Evolutionary conservation across 2,329 filamentous ascomycete species (phyloP), one percentile per base, ranked within the genome.

Genomic region (Chaetomium globosum): DNA sequence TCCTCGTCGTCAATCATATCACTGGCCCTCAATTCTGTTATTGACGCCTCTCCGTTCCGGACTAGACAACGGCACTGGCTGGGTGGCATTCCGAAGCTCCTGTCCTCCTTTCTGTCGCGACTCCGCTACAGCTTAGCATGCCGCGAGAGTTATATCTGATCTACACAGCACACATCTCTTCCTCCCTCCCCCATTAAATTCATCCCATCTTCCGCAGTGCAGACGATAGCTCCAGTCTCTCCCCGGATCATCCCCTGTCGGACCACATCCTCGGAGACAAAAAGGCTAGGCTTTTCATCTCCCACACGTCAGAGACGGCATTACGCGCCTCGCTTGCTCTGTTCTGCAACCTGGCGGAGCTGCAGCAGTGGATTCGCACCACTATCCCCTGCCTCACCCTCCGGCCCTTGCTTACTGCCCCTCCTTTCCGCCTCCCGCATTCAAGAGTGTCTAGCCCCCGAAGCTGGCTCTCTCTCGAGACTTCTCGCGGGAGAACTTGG

Each of bases 1-100:
- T 67, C 66, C 69, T 70, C 70, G 67, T 58, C 51, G 70, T 70
- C 66, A 71, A 70, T 72, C 69, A 70, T 68, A 70, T 67, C 66
- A 67, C 60, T 54, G 48, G 19, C 60, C 23, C 31, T 23, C 46
- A 48, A n/a, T 63, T 64, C 58, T 70, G 63, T 68, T 70, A 69
- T 70, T 69, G 49, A 63, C 62, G 56, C 39, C 67, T 63, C 59
- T 58, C 53, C 63, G 49, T 48, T 52, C 52, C 61, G 53, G 58
- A 56, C 46, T 65, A 28, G 23, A 30, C 23, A 59, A 36, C 65
- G 59, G 53, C 52, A 31, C 39, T 64, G 36, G 53, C 57, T 65
- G 58, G 59, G 59, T 63, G 61, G 31, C 46, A 65, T 58, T 66
- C 61, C 54, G 64, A 21, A 33, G 31, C 58, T 56, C 57, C 62